Conservation (phyloP, 257 asterid genomes). For the Nemophila menziesii region DNA sequence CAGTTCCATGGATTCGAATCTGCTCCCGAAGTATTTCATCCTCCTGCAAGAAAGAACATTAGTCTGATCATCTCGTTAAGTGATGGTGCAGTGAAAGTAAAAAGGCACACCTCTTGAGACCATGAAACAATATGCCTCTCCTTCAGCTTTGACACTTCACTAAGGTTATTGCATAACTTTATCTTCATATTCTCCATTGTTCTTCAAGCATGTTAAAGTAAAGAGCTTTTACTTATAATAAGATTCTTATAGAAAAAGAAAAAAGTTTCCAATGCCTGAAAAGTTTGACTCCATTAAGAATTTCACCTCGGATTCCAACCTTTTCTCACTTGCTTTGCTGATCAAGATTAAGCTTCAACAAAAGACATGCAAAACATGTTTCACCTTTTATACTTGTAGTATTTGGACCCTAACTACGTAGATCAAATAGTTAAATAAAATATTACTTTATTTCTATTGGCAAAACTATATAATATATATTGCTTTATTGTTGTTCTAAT, state of each 20-base stretch:
- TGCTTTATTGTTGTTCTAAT: too few relatives aligned
- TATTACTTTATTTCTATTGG: too few relatives aligned
- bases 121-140: conserved; percentile 96
- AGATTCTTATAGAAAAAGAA: conserved; percentile 29
- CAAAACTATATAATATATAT: too few relatives aligned
- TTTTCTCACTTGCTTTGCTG: conserved; percentile 20
- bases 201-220: conserved; percentile 71
- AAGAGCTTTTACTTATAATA: conserved; percentile 19
- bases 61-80: conserved; percentile 6
- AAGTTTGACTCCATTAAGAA: conserved; percentile 23
- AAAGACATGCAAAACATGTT: background rate
- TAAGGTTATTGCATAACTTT: conserved; percentile 18
- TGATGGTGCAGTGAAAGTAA: conserved; percentile 1
- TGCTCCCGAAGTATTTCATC: conserved; percentile 95
- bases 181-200: conserved; percentile 58
- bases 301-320: conserved; percentile 54
- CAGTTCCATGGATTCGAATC: conserved; percentile 82
- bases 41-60: conserved; percentile 45
- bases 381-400: background rate
- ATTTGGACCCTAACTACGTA: too few relatives aligned
- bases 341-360: conserved; percentile 16
- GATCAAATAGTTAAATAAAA: too few relatives aligned
- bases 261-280: conserved; percentile 14
- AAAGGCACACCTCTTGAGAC: conserved; percentile 75
- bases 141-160: conserved; percentile 54